A percentile compares a stretch with the other conserved stretches of the same genome.
phyloP scores from a whole-genome alignment of 2,329 filamentous ascomycete genomes.

The Annulohypoxylon truncatum region DNA sequence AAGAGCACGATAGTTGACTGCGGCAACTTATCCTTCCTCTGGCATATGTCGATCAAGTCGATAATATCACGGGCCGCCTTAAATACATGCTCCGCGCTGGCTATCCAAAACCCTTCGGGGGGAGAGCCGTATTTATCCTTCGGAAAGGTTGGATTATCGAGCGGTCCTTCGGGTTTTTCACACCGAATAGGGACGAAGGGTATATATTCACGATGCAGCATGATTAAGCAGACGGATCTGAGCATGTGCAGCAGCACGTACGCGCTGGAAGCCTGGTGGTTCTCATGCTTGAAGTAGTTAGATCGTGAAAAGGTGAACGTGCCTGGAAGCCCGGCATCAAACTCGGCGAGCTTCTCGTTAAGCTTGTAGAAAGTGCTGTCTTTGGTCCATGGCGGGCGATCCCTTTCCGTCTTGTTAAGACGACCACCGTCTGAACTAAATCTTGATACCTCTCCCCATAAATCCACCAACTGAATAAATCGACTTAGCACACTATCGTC shows the following conservation, averaged over 20 bases:
- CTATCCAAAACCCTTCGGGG: constrained; percentile 70
- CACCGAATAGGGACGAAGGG: constrained; percentile 72
- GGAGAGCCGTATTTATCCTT: constrained; percentile 56
- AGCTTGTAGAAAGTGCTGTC: constrained; percentile 66
- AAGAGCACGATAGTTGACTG: constrained; percentile 77
- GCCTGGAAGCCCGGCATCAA: constrained; percentile 65
- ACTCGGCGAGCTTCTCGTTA: constrained; percentile 61
- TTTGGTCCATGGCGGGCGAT: constrained; percentile 68
- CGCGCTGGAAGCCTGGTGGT: constrained; percentile 69
- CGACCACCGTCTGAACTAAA: constrained; percentile 66
- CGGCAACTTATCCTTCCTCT: constrained; percentile 69
- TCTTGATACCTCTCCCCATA: constrained; percentile 68
- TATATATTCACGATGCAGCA: constrained; percentile 75
- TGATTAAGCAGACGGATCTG: constrained; percentile 72
- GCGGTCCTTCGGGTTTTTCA: constrained; percentile 61
- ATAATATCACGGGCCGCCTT: constrained; percentile 71
- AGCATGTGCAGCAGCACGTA: constrained; percentile 77
- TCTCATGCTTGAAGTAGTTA: constrained; percentile 75
- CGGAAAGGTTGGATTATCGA: constrained; percentile 68
- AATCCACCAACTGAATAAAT: constrained; percentile 68
- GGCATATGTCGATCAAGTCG: constrained; percentile 71
- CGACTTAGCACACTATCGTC: constrained; percentile 63
- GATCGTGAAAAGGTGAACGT: constrained; percentile 68
- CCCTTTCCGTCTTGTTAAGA: constrained; percentile 55
- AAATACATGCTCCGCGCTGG: constrained; percentile 72